These are phyloP conservation scores for Chalaropsis thielavioides DNA, from an alignment of 2,329 filamentous ascomycete genomes.

Conservation along the genomic window DNA sequence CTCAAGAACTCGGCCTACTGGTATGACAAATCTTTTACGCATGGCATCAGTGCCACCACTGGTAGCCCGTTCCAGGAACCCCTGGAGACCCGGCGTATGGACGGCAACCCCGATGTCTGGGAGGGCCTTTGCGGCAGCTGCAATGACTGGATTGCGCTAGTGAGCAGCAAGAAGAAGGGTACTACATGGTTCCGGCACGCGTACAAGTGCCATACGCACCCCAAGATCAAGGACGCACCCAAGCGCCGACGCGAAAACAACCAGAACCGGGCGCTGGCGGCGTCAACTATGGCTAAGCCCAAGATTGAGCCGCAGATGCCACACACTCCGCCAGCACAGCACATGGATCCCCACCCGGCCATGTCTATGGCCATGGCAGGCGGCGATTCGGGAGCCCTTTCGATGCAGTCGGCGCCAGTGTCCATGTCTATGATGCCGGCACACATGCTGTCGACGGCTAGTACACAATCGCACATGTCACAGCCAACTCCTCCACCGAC, in stretches of 20 bases:
- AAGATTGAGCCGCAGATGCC: constrained; percentile 27
- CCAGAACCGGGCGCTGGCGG: constrained; percentile 32
- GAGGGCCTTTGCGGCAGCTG: constrained; percentile 66
- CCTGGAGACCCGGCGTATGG: constrained; percentile 58
- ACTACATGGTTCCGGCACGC: constrained; percentile 84
- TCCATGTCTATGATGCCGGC: constrained; percentile 20
- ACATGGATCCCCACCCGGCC: constrained; percentile 24
- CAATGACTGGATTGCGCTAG: constrained; percentile 65
- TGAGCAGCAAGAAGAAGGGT: constrained; percentile 83
- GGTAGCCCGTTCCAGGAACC: constrained; percentile 67
- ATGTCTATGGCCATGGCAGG: not conserved
- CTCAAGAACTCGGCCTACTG: constrained; percentile 85
- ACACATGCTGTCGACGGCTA: constrained; percentile 20
- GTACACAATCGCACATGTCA: constrained; percentile 7
- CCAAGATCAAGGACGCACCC: constrained; percentile 55
- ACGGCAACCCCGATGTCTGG: constrained; percentile 69
- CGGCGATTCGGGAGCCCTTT: constrained; percentile 18
- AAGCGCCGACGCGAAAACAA: constrained; percentile 52
- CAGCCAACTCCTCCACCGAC: not conserved
- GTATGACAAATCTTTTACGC: constrained; percentile 86
- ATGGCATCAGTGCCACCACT: constrained; percentile 71
- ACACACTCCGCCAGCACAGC: constrained; percentile 27
- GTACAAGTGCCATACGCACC: constrained; percentile 68
- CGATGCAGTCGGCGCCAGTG: constrained; percentile 19
- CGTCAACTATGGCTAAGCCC: constrained; percentile 32